phyloP scores from a whole-genome alignment of 2,329 filamentous ascomycete species.

The Neofusicoccum ribis region DNA sequence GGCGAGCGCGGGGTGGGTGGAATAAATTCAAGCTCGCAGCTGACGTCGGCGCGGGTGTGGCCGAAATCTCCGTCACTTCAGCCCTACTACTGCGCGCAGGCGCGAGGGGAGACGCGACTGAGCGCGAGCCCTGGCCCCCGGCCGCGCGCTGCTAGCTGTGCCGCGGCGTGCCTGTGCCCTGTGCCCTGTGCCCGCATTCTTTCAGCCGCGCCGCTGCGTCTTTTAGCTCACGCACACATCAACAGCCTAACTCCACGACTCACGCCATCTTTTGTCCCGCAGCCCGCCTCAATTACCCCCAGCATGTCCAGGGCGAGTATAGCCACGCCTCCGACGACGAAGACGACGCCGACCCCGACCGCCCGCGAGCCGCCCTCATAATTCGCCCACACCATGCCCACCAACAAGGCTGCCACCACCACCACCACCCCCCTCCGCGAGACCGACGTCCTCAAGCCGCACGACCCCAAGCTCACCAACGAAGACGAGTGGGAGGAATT shows the following conservation, averaged over 20 bases:
- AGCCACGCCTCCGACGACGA: slow-evolving; percentile 33
- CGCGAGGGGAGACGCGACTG: not conserved
- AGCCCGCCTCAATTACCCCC: not conserved
- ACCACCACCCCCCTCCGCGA: slow-evolving; percentile 26
- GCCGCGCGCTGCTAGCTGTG: not conserved
- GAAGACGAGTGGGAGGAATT: slow-evolving; percentile 63
- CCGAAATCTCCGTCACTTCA: slow-evolving; percentile 1
- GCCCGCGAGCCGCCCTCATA: not conserved
- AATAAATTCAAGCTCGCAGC: not conserved
- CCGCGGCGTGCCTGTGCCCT: not conserved
- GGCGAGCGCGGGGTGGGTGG: not conserved
- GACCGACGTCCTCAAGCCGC: slow-evolving; percentile 42
- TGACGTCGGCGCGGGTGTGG: slow-evolving; percentile 5
- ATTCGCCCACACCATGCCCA: too few relatives aligned
- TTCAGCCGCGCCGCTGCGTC: not conserved
- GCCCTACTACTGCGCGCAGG: not conserved
- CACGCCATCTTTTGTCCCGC: not conserved
- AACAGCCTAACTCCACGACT: not conserved
- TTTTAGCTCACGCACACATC: not conserved
- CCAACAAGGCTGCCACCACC: slow-evolving; percentile 2
- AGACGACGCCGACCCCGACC: slow-evolving; percentile 19
- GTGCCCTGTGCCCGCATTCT: not conserved
- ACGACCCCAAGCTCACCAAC: slow-evolving; percentile 40
- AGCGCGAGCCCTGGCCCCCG: too few relatives aligned
- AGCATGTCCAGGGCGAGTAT: slow-evolving; percentile 25